Percentiles rank a stretch among this genome's conserved stretches.
Conservation (phyloP, 148 eudicot genomes). For the Rhododendron mucronatum region DNA sequence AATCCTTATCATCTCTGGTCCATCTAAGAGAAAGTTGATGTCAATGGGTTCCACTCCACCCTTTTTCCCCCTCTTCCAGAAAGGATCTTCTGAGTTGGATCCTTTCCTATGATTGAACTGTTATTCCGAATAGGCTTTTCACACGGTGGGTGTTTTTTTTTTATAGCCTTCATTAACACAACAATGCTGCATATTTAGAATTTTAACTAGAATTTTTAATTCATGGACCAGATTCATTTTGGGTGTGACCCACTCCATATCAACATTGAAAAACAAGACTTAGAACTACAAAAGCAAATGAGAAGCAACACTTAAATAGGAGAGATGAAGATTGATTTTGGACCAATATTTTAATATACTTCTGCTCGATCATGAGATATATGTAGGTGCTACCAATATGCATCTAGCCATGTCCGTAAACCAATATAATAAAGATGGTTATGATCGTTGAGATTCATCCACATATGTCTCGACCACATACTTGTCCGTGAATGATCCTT, state of each 20-base stretch:
- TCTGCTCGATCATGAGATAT: not conserved
- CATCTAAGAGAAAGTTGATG: constrained; percentile 18
- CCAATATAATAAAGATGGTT: not conserved
- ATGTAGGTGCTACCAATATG: not conserved
- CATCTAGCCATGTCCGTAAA: not conserved
- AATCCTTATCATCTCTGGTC: constrained; percentile 23
- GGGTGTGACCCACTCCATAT: not conserved
- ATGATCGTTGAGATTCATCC: not conserved
- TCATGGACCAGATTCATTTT: not conserved
- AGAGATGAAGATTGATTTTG: not conserved
- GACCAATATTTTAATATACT: not conserved
- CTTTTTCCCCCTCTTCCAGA: not conserved
- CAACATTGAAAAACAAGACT: not conserved
- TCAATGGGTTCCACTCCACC: not conserved
- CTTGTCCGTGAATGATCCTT: not conserved
- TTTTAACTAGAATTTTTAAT: no score
- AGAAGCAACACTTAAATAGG: not conserved
- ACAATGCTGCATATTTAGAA: not conserved
- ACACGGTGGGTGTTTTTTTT: not conserved
- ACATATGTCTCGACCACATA: not conserved
- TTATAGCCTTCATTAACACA: not conserved
- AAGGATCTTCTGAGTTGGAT: not conserved
- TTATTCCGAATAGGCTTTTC: not conserved
- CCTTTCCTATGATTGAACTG: constrained; percentile 4
- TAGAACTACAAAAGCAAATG: not conserved